These are phyloP conservation scores for Biscogniauxia sp. DNA, from an alignment of 2,329 filamentous ascomycete species.

Conservation along the genomic window DNA sequence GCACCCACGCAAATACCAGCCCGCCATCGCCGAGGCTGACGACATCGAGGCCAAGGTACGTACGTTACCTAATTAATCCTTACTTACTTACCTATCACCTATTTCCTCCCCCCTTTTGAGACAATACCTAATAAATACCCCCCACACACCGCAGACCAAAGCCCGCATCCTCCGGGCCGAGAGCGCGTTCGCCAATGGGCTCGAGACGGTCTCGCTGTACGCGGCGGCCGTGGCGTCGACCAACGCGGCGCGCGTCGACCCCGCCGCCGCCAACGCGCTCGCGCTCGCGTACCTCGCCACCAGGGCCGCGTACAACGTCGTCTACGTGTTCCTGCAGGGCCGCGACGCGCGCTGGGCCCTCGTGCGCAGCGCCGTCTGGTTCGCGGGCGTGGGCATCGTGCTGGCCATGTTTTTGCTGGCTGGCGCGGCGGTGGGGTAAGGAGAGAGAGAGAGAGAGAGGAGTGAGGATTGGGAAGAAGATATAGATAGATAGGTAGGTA, in stretches of 20 bases:
- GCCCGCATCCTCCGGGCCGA: constrained; percentile 16
- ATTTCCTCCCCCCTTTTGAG: neutral
- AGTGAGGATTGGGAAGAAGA: too few relatives aligned
- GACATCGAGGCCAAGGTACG: constrained; percentile 12
- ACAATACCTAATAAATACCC: too few relatives aligned
- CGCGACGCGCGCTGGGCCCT: constrained; percentile 11
- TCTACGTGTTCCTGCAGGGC: constrained; percentile 18
- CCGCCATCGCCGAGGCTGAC: constrained; percentile 12
- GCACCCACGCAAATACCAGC: constrained; percentile 12
- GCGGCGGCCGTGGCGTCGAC: constrained; percentile 13
- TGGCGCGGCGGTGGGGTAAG: constrained; percentile 1
- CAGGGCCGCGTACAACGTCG: constrained; percentile 11
- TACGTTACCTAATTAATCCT: too few relatives aligned
- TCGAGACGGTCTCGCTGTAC: constrained; percentile 16
- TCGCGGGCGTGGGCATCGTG: constrained; percentile 11
- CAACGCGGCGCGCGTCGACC: constrained; percentile 6
- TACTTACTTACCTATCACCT: neutral
- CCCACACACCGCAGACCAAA: constrained; percentile 7
- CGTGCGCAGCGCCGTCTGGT: constrained; percentile 13
- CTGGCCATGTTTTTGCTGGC: constrained; percentile 12
- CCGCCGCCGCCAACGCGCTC: constrained; percentile 8
- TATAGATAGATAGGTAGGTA: too few relatives aligned
- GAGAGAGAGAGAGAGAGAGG: too few relatives aligned
- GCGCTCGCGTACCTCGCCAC: constrained; percentile 12
- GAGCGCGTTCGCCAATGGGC: constrained; percentile 16